Evolutionary conservation across 2,329 filamentous ascomycete genomes (phyloP).

Genomic region (Thielaviopsis musarum): DNA sequence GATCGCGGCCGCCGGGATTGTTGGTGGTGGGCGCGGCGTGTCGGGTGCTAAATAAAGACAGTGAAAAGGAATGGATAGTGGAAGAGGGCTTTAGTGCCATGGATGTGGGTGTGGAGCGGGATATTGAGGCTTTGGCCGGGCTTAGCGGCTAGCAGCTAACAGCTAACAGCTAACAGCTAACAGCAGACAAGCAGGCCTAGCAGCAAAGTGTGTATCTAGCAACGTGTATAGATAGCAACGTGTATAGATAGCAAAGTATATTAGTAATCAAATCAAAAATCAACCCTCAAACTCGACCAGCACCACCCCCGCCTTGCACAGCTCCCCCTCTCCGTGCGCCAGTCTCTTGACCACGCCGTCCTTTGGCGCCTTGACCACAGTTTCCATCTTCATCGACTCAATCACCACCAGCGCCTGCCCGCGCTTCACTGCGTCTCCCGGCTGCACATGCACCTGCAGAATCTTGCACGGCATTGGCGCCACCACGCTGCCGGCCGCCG

Average conservation of each 20-base stretch:
- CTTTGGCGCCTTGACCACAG: conserved; percentile 62
- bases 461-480: conserved; percentile 98
- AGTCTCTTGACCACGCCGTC: conserved; percentile 54
- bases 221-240: no score
- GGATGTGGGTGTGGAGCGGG: conserved; percentile 28
- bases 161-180: no score
- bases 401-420: conserved; percentile 79
- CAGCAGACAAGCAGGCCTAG: no score
- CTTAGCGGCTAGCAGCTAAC: no score
- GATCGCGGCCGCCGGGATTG: conserved; percentile 74
- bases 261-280: neutral
- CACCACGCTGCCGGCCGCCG: conserved; percentile 63
- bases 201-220: no score
- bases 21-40: conserved; percentile 76
- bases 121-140: conserved; percentile 8
- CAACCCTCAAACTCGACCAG: conserved; percentile 49
- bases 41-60: conserved; percentile 49
- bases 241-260: no score
- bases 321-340: conserved; percentile 60
- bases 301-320: conserved; percentile 61
- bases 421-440: conserved; percentile 69
- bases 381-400: conserved; percentile 86
- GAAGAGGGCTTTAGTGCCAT: conserved; percentile 74
- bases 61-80: conserved; percentile 56
- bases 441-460: conserved; percentile 69